Conservation (phyloP, 176 grass and related monocot species). For the Poa annua region DNA sequence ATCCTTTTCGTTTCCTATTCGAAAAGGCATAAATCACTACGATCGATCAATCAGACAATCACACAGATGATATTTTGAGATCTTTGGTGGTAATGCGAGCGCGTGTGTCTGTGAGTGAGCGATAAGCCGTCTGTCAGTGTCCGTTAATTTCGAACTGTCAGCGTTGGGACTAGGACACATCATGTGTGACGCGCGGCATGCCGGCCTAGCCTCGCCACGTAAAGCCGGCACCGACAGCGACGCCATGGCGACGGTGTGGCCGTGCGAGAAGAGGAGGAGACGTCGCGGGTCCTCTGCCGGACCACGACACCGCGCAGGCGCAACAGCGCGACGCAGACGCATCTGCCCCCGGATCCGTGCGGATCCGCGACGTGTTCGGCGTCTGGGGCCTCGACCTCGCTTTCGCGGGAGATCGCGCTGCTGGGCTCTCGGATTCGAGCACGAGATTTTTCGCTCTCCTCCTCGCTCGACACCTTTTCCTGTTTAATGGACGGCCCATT, state of each 20-base stretch:
- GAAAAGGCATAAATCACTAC: background rate
- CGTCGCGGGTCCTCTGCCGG: conserved; percentile 9
- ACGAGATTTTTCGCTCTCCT: conserved; percentile 21
- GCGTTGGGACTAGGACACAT: conserved; percentile 31
- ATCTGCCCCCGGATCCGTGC: background rate
- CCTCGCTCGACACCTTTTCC: background rate
- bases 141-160: background rate
- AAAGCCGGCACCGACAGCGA: conserved; percentile 30
- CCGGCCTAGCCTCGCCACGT: conserved; percentile 21
- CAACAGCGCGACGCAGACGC: background rate
- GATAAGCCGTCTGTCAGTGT: conserved; percentile 14
- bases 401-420: conserved; percentile 37
- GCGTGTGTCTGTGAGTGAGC: background rate
- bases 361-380: conserved; percentile 33
- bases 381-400: background rate
- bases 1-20: background rate
- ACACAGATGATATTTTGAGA: conserved; percentile 18
- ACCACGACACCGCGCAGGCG: background rate
- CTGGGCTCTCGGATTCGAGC: conserved; percentile 41
- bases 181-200: background rate
- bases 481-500: background rate
- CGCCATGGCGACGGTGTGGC: background rate
- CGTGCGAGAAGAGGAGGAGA: background rate
- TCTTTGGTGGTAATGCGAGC: background rate
- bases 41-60: conserved; percentile 15